phyloP scores from a whole-genome alignment of 129 eudicot genomes.

The Cynara cardunculus region DNA sequence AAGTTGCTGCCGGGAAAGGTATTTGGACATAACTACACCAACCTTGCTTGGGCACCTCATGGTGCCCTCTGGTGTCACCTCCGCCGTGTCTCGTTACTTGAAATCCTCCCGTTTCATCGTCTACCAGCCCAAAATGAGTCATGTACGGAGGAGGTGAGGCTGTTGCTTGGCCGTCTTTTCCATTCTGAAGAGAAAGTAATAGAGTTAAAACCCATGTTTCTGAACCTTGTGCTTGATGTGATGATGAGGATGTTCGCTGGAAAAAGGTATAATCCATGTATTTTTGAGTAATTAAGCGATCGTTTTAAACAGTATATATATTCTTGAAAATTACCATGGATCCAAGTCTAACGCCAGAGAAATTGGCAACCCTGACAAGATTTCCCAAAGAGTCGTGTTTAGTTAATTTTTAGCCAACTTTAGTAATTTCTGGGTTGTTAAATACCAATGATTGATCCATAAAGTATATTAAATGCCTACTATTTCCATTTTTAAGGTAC shows the following conservation, averaged over 20 bases:
- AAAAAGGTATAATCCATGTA: conserved; percentile 37
- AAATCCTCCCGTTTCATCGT: conserved; percentile 34
- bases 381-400: too few species aligned
- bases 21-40: conserved; percentile 38
- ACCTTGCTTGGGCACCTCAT: conserved; percentile 42
- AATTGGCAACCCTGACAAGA: too few species aligned
- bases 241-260: conserved; percentile 60
- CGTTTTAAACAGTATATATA: neutral
- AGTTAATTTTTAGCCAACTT: too few species aligned
- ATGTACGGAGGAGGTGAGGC: conserved; percentile 36
- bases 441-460: neutral
- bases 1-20: conserved; percentile 25
- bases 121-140: conserved; percentile 16
- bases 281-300: conserved; percentile 17
- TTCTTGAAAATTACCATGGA: too few species aligned
- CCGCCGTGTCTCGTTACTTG: conserved; percentile 32
- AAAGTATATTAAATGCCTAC: neutral
- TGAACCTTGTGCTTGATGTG: conserved; percentile 34
- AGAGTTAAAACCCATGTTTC: conserved; percentile 29
- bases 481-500: neutral
- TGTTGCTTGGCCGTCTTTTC: conserved; percentile 10
- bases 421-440: neutral
- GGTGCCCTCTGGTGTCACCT: conserved; percentile 45
- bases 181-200: conserved; percentile 11
- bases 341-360: too few species aligned